These are phyloP conservation scores for Cnidoscolus chayamansa DNA, from an alignment of 441 rosid genomes.

Conservation along the genomic window DNA sequence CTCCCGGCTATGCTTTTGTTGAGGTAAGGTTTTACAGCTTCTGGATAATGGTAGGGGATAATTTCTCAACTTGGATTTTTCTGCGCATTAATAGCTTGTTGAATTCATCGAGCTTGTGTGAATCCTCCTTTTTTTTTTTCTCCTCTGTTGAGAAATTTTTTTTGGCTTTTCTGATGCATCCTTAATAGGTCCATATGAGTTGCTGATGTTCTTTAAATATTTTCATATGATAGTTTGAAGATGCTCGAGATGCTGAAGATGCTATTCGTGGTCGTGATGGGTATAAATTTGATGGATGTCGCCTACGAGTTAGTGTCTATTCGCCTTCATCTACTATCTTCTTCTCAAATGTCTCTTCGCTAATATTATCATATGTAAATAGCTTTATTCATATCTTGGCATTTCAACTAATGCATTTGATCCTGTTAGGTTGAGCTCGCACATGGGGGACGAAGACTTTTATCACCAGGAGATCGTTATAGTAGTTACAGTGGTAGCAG, in stretches of 20 bases:
- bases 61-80: neutral
- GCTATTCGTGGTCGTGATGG: slow-evolving; percentile 92
- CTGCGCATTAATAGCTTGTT: neutral
- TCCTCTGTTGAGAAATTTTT: neutral
- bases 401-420: slow-evolving; percentile 10
- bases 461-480: slow-evolving; percentile 67
- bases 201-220: neutral
- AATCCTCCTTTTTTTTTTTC: neutral
- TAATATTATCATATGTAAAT: neutral
- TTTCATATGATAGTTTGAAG: slow-evolving; percentile 61
- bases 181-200: neutral
- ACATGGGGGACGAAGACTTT: slow-evolving; percentile 73
- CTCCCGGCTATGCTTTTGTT: slow-evolving; percentile 95
- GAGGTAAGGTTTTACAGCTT: slow-evolving; percentile 47
- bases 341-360: neutral
- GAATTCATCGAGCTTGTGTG: neutral
- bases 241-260: slow-evolving; percentile 91
- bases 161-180: neutral
- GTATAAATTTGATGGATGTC: slow-evolving; percentile 76
- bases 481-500: slow-evolving; percentile 62
- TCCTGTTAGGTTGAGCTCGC: slow-evolving; percentile 78
- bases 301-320: slow-evolving; percentile 57
- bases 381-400: neutral
- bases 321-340: neutral
- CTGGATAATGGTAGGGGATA: neutral